phyloP scores from a whole-genome alignment of 2,329 filamentous ascomycete species.

The Talaromyces sp. region DNA sequence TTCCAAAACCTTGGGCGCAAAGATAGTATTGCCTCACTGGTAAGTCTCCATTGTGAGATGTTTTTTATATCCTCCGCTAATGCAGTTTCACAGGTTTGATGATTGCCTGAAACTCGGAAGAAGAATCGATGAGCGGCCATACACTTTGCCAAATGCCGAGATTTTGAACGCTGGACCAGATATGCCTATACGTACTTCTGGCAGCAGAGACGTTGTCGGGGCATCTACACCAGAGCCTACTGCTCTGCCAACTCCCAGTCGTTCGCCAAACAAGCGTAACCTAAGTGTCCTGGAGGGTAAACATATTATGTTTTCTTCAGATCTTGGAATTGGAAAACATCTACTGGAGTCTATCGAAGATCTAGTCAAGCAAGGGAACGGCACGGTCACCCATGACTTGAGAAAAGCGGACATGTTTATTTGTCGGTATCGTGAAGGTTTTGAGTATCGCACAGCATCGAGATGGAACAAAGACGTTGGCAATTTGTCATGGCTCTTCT shows the following conservation, averaged over 20 bases:
- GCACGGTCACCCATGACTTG: conserved; percentile 63
- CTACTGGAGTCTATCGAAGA: conserved; percentile 66
- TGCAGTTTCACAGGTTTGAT: conserved; percentile 68
- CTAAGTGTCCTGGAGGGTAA: conserved; percentile 75
- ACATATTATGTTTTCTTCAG: conserved; percentile 71
- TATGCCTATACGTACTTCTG: conserved; percentile 56
- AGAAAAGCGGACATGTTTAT: conserved; percentile 78
- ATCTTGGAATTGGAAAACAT: conserved; percentile 68
- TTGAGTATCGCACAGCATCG: conserved; percentile 74
- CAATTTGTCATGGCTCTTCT: conserved; percentile 90
- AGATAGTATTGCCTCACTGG: conserved; percentile 93
- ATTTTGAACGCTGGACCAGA: conserved; percentile 64
- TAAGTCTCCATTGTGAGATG: conserved; percentile 37
- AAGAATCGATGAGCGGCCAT: conserved; percentile 84
- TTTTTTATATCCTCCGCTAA: neutral
- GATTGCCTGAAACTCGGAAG: conserved; percentile 92
- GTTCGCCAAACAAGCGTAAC: conserved; percentile 45
- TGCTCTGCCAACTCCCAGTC: conserved; percentile 34
- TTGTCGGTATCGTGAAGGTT: conserved; percentile 80
- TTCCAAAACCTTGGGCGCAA: conserved; percentile 67
- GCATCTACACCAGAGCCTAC: conserved; percentile 59
- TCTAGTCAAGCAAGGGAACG: conserved; percentile 71
- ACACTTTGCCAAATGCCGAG: conserved; percentile 80
- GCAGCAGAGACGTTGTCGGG: conserved; percentile 63
- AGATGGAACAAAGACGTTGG: conserved; percentile 79